These are phyloP conservation scores for Xanthoceras sorbifolium DNA, from an alignment of 345 rosid genomes.

Conservation along the genomic window DNA sequence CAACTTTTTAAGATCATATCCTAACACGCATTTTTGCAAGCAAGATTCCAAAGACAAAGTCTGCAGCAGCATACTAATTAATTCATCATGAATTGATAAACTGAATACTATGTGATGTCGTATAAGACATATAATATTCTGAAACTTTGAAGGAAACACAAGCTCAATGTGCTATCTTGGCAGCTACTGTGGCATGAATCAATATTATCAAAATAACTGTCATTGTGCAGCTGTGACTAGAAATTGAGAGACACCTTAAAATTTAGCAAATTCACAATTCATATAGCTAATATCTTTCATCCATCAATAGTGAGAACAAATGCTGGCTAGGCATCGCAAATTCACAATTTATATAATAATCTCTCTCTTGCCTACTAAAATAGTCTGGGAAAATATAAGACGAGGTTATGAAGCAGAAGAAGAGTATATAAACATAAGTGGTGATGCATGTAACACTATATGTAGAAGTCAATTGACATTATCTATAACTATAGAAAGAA, in stretches of 20 bases:
- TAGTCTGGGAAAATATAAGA: background rate
- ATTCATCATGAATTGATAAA: background rate
- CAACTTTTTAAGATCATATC: background rate
- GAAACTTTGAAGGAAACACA: background rate
- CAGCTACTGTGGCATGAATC: background rate
- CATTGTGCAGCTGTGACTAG: background rate
- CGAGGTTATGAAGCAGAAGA: background rate
- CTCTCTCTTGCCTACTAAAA: background rate
- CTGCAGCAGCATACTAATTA: background rate
- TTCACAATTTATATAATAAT: background rate
- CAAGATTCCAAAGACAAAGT: slow-evolving; percentile 12
- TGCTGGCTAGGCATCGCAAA: background rate
- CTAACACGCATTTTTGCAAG: background rate
- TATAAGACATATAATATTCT: background rate
- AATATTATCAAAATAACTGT: background rate
- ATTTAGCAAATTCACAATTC: background rate
- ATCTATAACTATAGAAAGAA: background rate
- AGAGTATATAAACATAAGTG: background rate
- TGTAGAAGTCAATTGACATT: slow-evolving; percentile 5
- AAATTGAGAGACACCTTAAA: background rate
- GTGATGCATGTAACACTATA: background rate
- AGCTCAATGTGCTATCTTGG: background rate
- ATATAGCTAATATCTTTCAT: background rate
- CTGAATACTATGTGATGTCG: background rate
- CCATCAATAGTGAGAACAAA: background rate